A percentile compares a stretch with the other conserved stretches of the same genome.
Conservation (phyloP, 441 rosid genomes). For the Populus hybrid region DNA sequence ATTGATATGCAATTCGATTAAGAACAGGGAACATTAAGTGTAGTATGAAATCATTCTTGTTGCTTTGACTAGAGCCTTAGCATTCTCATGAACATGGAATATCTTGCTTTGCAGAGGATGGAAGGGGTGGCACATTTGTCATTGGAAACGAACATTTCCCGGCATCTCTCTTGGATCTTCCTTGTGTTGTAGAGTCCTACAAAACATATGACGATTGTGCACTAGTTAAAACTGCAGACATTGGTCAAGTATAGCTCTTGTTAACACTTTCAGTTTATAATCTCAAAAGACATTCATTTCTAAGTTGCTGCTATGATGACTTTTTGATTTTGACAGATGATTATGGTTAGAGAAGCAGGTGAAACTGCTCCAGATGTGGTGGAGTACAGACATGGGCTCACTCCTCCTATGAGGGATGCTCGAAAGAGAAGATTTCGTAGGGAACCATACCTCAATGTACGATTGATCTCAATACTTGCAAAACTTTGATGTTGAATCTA, state of each 20-base stretch:
- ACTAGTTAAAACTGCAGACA: conserved; percentile 78
- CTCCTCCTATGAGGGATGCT: conserved; percentile 95
- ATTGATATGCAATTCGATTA: not conserved
- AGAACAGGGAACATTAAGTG: not conserved
- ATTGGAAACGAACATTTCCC: conserved; percentile 69
- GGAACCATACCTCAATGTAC: conserved; percentile 90
- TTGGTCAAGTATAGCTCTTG: conserved; percentile 61
- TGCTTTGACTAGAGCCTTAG: not conserved
- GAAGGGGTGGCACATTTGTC: conserved; percentile 71
- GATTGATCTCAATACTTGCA: not conserved
- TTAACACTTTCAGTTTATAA: not conserved
- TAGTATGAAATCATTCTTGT: not conserved
- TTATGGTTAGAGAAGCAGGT: conserved; percentile 81
- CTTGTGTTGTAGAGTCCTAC: conserved; percentile 83
- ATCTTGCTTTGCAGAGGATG: conserved; percentile 52
- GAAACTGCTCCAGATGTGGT: conserved; percentile 69
- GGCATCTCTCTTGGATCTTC: conserved; percentile 81
- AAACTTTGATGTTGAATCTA: not conserved
- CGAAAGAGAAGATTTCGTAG: conserved; percentile 90
- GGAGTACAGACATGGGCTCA: conserved; percentile 88
- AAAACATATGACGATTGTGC: conserved; percentile 89
- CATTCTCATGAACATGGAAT: conserved; percentile 1
- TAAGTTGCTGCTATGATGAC: not conserved
- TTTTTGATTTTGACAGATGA: conserved; percentile 49
- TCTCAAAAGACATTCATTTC: not conserved